Evolutionary conservation across 352 stramenopile species (phyloP).

Genomic region (Globisporangium canariense): DNA sequence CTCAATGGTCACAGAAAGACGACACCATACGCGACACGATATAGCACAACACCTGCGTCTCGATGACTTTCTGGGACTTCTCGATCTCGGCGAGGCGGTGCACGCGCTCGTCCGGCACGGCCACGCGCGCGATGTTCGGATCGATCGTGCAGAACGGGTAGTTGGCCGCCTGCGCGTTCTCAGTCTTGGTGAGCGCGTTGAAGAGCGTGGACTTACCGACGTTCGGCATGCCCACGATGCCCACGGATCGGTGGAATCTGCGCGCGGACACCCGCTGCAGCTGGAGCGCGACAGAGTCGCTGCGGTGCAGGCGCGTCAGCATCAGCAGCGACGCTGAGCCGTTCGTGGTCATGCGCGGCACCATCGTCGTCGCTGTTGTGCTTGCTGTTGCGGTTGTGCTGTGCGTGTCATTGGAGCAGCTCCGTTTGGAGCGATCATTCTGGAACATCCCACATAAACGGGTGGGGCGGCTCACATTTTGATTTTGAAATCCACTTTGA

Average conservation of each 20-base stretch:
- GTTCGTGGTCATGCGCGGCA: background rate
- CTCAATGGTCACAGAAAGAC: background rate
- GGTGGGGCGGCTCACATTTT: too few species aligned
- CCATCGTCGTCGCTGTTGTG: background rate
- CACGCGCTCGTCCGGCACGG: slow-evolving; percentile 63
- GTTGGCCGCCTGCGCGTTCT: slow-evolving; percentile 83
- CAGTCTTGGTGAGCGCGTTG: slow-evolving; percentile 84
- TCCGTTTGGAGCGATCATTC: background rate
- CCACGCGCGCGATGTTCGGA: slow-evolving; percentile 77
- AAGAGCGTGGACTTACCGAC: slow-evolving; percentile 89
- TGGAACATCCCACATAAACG: too few species aligned
- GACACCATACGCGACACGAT: background rate
- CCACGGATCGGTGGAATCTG: slow-evolving; percentile 75
- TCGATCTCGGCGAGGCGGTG: slow-evolving; percentile 63
- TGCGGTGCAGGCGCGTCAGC: slow-evolving; percentile 14
- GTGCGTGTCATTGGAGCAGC: slow-evolving; percentile 3
- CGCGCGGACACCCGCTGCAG: slow-evolving; percentile 18
- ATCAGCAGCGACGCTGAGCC: slow-evolving; percentile 16
- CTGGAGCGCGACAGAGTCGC: slow-evolving; percentile 1
- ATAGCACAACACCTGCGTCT: slow-evolving; percentile 42
- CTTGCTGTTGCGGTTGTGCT: background rate
- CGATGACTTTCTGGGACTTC: slow-evolving; percentile 70
- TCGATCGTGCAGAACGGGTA: slow-evolving; percentile 91
- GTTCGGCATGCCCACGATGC: slow-evolving; percentile 88
- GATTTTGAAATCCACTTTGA: too few species aligned